Percentiles rank a stretch among this genome's conserved stretches.
Conservation (phyloP, 106 monocot species). For the Narthecium ossifragum region DNA sequence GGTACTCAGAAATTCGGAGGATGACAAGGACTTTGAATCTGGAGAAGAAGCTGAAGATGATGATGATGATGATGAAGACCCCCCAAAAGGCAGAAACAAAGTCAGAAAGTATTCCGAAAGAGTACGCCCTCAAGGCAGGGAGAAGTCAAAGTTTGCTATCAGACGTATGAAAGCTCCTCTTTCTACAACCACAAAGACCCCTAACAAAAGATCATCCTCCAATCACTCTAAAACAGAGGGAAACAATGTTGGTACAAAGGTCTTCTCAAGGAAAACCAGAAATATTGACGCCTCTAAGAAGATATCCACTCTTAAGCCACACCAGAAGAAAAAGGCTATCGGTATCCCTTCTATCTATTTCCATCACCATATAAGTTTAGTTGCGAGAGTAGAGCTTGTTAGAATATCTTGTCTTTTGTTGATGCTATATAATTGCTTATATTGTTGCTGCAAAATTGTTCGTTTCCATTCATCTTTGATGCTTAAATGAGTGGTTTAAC, state of each 20-base stretch:
- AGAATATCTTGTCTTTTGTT: too few relatives aligned
- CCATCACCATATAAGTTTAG: too few relatives aligned
- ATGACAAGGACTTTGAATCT: constrained; percentile 26
- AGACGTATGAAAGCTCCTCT: constrained; percentile 22
- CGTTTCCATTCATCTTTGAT: too few relatives aligned
- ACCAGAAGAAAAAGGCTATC: constrained; percentile 27
- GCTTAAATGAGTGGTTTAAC: too few relatives aligned
- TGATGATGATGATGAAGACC: constrained; percentile 15
- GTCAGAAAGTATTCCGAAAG: constrained; percentile 24
- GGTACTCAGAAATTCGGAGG: constrained; percentile 9
- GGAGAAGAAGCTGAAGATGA: too few relatives aligned
- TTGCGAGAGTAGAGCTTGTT: too few relatives aligned
- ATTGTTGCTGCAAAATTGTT: too few relatives aligned
- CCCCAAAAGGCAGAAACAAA: constrained; percentile 11
- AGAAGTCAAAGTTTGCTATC: constrained; percentile 16
- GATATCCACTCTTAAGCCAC: constrained; percentile 22
- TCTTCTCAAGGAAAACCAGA: constrained; percentile 70
- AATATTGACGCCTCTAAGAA: constrained; percentile 17
- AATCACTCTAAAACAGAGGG: constrained; percentile 17
- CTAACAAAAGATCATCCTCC: constrained; percentile 24
- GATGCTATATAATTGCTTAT: too few relatives aligned
- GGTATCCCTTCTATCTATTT: too few relatives aligned
- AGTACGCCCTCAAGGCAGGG: constrained; percentile 6
- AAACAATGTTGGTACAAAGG: constrained; percentile 42
- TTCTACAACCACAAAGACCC: constrained; percentile 17